Conservation (phyloP, 139 green algal genomes). For the Tetradesmus lagerheimii region DNA sequence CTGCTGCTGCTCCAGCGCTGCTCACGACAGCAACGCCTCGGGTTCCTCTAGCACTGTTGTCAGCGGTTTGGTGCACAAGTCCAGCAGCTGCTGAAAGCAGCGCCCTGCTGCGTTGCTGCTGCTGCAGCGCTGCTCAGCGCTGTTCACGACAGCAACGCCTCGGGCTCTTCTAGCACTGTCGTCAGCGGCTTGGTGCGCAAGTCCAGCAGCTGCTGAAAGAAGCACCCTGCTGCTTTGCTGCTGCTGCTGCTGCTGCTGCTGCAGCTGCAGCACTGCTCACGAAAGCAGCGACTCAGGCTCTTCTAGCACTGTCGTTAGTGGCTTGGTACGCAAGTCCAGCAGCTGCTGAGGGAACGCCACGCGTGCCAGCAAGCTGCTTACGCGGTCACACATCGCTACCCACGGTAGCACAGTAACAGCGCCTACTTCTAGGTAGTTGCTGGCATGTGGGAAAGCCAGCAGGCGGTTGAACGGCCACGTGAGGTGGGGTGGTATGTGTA, state of each 20-base stretch:
- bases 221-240: too few relatives aligned
- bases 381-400: slow-evolving; percentile 50
- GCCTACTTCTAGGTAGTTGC: slow-evolving; percentile 47
- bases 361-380: slow-evolving; percentile 32
- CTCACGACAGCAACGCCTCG: too few relatives aligned
- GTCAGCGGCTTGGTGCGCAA: slow-evolving; percentile 38
- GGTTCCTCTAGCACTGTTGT: slow-evolving; percentile 36
- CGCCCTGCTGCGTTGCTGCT: slow-evolving; percentile 4
- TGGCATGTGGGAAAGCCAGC: slow-evolving; percentile 51
- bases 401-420: slow-evolving; percentile 51
- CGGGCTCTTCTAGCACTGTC: slow-evolving; percentile 36
- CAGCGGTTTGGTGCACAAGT: slow-evolving; percentile 38
- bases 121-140: background rate
- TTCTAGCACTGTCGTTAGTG: too few relatives aligned
- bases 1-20: too few relatives aligned
- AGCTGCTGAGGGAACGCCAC: slow-evolving; percentile 37
- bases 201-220: too few relatives aligned
- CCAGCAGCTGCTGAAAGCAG: slow-evolving; percentile 14
- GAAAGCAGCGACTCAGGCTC: too few relatives aligned
- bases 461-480: slow-evolving; percentile 43
- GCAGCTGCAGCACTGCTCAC: too few relatives aligned
- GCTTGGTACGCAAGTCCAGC: too few relatives aligned
- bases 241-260: background rate
- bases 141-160: background rate
- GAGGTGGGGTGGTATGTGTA: slow-evolving; percentile 42